Base-by-base conservation (phyloP, 768 basidiomycete species). In the Pholiota microspora region DNA sequence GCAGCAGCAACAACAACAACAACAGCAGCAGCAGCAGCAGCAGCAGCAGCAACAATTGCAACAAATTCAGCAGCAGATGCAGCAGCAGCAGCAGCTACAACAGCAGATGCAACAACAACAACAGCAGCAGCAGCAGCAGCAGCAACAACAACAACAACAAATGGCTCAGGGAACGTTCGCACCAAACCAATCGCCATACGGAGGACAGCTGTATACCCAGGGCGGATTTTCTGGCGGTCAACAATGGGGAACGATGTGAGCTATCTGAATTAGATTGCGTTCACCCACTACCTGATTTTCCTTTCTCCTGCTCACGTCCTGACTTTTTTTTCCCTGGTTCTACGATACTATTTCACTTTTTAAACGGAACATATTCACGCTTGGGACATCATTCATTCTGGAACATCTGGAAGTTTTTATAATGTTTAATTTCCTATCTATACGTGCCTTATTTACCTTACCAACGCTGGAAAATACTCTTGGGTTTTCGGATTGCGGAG, bases 201-300 rank as follows among this genome's bases (percentile, higher is more conserved):
- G 56, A 8, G 35, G 35, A 25, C 68, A 62, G 44, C 57, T 58
- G 55, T 62, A 61, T 34, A 59, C 60, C 27, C 69, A 67, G 46
- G 61, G 61, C 18, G 61, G 65, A 24, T 65, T 55, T 50, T 61
- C 62, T 32, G 54, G 49, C 36, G 64, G 54, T 13, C 64, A 65
- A 29, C 73, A 73, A 56, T 76, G 76, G 75, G 73, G 76, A 27
- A 62, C 69, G 21, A 68, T 76, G 69, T 76, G 65, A 61, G 29
- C 38, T 31, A 27, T 9, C 2, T 42, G 40, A 42, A 10, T 42
- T 4, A 23, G 10, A 16, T 21, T 23, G 21, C 6, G 7, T 42
- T 42, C 23, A 23, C 12, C 40, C 40, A 16, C 12, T 23, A 9
- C n/a, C 12, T 21, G 9, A 21, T 16, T 5, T 42, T 8, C 16